Base-by-base conservation (phyloP, 2,329 filamentous ascomycete genomes). In the Pyricularia sp. region DNA sequence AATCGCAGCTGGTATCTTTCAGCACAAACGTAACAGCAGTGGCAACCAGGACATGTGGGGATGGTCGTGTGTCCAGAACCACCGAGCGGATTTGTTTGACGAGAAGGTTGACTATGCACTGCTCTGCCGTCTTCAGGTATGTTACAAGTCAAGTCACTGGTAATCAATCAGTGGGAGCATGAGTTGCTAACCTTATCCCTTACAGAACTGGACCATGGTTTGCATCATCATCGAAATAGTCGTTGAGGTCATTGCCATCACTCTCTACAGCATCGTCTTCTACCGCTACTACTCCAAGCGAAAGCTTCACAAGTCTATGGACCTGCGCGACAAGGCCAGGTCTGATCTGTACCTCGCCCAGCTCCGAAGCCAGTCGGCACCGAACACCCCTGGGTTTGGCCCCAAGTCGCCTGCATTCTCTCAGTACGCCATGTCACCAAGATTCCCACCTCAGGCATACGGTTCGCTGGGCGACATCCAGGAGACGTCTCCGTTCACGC, bases 221-320 rank as follows among this genome's bases (percentile, higher is more conserved):
- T 99, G 95, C 86, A 94, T 94, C 81, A 91, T 99, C 77, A 98
- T 99, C 78, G 95, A 99, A 80, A 86, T 99, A 73, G 92, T 97
- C 71, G 86, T 99, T 74, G 95, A 98, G 77, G 87, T 92, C 73
- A 90, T 98, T 76, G 93, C 92, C 77, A 97, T 99, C 78, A 84
- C 89, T 68, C 92, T 99, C 76, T 99, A 99, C 85, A 93, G 88
- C 76, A 86, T 97, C 77, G 89, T 97, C 78, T 97, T 98, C 84
- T 98, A 97, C 85, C 92, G 95, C 74, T 96, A 97, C 86, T 97
- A 94, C 88, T 93, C 92, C 73, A 99, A 98, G 86, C 91, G 93
- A 78, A 91, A 92, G 78, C 92, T 99, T 71, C 90, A 91, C 81
- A 98, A 97, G 86, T 94, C 93, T 72, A 99, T 99, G 95, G 92